phyloP scores from a whole-genome alignment of 2,329 filamentous ascomycete species.

The Acephala macrosclerotiorum region DNA sequence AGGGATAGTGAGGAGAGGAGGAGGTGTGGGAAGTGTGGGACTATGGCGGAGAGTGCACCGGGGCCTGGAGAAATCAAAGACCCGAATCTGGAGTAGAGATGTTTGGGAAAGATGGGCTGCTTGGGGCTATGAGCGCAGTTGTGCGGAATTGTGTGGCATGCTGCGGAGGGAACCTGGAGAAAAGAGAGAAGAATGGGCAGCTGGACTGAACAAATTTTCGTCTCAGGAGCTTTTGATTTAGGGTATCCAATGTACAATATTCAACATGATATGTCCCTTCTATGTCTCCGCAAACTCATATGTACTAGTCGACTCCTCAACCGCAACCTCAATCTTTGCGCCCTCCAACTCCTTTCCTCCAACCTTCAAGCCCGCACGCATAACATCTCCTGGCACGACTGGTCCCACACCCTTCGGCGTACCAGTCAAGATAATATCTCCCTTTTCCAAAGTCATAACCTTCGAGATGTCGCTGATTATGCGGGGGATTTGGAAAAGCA shows the following conservation, averaged over 20 bases:
- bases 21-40: constrained; percentile 80
- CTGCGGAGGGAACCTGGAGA: background rate
- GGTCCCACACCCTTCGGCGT: constrained; percentile 95
- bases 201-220: background rate
- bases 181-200: background rate
- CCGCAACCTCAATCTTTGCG: constrained; percentile 81
- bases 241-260: constrained; percentile 27
- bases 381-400: constrained; percentile 84
- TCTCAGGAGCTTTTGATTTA: background rate
- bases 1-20: constrained; percentile 72
- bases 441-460: constrained; percentile 92
- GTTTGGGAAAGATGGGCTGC: background rate
- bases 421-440: constrained; percentile 94
- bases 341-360: constrained; percentile 84
- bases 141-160: background rate
- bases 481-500: constrained; percentile 90
- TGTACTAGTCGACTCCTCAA: constrained; percentile 78
- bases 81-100: constrained; percentile 56
- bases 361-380: constrained; percentile 83
- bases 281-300: constrained; percentile 82
- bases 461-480: constrained; percentile 90
- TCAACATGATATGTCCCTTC: constrained; percentile 25
- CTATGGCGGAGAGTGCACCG: constrained; percentile 75
- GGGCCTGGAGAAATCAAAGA: constrained; percentile 64
- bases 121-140: background rate